Evolutionary conservation across 805 yeast species (phyloP), one percentile per base, ranked within the genome.

Genomic region (Lipomyces sp.): DNA sequence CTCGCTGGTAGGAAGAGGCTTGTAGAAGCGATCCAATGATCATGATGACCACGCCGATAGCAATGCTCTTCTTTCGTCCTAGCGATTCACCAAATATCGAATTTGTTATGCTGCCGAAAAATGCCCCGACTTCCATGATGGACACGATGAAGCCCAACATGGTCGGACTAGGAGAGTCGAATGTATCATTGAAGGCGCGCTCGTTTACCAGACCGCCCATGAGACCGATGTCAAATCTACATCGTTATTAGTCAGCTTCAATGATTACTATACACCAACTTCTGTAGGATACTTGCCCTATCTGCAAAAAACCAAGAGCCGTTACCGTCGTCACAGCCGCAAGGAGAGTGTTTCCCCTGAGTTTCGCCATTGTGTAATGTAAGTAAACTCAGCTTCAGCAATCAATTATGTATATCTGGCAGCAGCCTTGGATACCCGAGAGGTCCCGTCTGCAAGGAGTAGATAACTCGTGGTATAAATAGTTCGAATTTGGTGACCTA

Each of bases 161-260:
- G 2, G 75, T 64, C 0, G 78, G 64, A 42, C 71, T 34, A 2
- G 72, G 72, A 45, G 64, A 42, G 63, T 60, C 53, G 56, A 68
- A 66, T 11, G 51, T 37, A 35, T 24, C 37, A n/a, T 63, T 42
- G 29, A 65, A 65, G 91, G 34, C 61, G 1, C 81, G 81, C 59
- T 85, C 88, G 1, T 92, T 87, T 57, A 90, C 77, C 51, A 90
- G 84, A 1, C 95, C 92, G 50, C 90, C 85, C 83, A 90, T 88
- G 24, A 89, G 92, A 13, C 45, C 45, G 7, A 39, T 39, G 45
- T 39, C 45, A 39, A 65, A 39, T 13, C 45, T 39, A 39, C 13
- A 37, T 39, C 4, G 45, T 8, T 3, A 39, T 39, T 39, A 5
- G 45, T 39, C n/a, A 34, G 35, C 35, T 34, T 34, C 35, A 34